phyloP scores from a whole-genome alignment of 768 basidiomycete species.

The Collybia mongolica region DNA sequence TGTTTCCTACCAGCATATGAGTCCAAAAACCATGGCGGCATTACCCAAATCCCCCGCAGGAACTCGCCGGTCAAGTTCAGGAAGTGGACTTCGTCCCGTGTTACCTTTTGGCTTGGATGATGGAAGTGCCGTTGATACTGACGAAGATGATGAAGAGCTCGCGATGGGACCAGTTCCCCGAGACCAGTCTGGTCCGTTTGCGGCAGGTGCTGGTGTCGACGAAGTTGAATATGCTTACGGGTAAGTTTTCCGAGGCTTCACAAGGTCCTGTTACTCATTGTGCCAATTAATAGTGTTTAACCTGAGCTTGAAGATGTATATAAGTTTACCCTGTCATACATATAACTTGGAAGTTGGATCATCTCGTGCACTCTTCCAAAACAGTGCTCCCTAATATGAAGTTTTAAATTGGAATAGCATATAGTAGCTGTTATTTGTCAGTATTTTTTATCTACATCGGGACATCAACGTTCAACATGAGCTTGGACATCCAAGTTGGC shows the following conservation, averaged over 20 bases:
- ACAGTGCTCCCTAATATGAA: too few relatives aligned
- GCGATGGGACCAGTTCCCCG: slow-evolving; percentile 78
- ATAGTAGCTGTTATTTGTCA: too few relatives aligned
- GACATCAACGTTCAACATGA: too few relatives aligned
- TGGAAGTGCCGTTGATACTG: slow-evolving; percentile 66
- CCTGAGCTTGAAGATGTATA: too few relatives aligned
- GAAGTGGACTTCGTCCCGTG: slow-evolving; percentile 82
- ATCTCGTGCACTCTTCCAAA: too few relatives aligned
- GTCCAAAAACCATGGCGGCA: slow-evolving; percentile 91
- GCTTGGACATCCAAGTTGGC: too few relatives aligned
- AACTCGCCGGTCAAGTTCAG: slow-evolving; percentile 78
- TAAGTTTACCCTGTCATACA: too few relatives aligned
- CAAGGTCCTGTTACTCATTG: not conserved
- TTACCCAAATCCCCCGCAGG: slow-evolving; percentile 90
- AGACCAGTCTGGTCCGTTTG: slow-evolving; percentile 71
- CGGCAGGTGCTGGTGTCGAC: slow-evolving; percentile 80
- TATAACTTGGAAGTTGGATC: too few relatives aligned
- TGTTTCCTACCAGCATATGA: slow-evolving; percentile 74
- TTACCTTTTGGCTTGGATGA: slow-evolving; percentile 73
- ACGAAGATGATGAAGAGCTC: slow-evolving; percentile 70
- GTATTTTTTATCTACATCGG: too few relatives aligned
- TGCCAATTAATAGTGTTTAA: not conserved
- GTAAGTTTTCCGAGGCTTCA: slow-evolving; percentile 39
- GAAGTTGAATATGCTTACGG: slow-evolving; percentile 90
- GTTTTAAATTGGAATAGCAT: too few relatives aligned